Percentiles rank a stretch among this genome's conserved stretches.
Conservation (phyloP, 2,329 filamentous ascomycete genomes). For the Apiospora arundinis region DNA sequence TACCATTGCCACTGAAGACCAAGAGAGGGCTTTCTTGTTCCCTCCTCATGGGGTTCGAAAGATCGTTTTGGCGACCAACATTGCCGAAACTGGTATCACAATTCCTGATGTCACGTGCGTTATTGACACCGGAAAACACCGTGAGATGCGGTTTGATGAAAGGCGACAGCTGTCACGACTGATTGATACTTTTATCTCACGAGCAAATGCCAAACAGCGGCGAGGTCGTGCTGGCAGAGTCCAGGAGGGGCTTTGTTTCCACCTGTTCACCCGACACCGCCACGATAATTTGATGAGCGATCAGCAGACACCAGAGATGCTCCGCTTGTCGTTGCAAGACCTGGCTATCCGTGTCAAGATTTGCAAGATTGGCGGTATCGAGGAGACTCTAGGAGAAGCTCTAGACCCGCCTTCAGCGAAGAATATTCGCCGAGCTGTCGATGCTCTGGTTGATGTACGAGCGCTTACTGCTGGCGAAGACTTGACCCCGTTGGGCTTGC, state of each 20-base stretch:
- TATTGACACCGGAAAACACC: constrained; percentile 94
- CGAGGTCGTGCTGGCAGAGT: constrained; percentile 94
- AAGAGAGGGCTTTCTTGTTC: constrained; percentile 88
- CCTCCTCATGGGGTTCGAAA: constrained; percentile 85
- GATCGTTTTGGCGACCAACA: constrained; percentile 96
- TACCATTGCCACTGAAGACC: constrained; percentile 93
- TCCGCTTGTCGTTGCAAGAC: constrained; percentile 91
- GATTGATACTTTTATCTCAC: constrained; percentile 93
- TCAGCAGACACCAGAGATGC: constrained; percentile 95
- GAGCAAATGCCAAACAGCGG: constrained; percentile 94
- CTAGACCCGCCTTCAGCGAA: constrained; percentile 89
- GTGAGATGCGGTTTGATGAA: constrained; percentile 97
- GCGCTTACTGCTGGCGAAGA: constrained; percentile 83
- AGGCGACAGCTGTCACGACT: constrained; percentile 87
- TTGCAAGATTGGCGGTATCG: constrained; percentile 92
- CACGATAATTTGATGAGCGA: constrained; percentile 87
- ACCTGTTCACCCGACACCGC: constrained; percentile 89
- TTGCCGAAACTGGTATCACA: constrained; percentile 97
- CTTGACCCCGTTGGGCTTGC: constrained; percentile 83
- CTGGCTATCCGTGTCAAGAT: constrained; percentile 96
- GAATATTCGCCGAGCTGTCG: constrained; percentile 91
- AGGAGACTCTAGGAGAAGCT: constrained; percentile 85
- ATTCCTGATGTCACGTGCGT: constrained; percentile 98
- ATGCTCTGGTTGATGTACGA: constrained; percentile 90
- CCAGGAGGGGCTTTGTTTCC: constrained; percentile 93